Evolutionary conservation across 2,329 filamentous ascomycete species (phyloP).

Genomic region (Pseudogymnoascus sp.): DNA sequence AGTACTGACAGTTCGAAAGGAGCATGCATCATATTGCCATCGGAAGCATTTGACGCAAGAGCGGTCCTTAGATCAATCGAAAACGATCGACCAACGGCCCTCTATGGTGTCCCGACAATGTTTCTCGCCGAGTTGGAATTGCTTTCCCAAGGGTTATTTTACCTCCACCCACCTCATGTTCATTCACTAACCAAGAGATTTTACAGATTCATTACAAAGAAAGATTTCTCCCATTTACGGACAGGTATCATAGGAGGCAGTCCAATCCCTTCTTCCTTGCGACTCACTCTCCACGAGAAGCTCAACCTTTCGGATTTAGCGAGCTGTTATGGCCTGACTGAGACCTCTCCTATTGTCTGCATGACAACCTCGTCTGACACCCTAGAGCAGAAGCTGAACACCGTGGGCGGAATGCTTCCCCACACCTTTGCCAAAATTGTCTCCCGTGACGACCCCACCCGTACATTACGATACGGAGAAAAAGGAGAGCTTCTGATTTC

Average conservation of each 20-base stretch:
- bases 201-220: constrained; percentile 22
- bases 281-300: constrained; percentile 65
- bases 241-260: constrained; percentile 88
- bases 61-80: constrained; percentile 50
- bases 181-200: too few species aligned
- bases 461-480: constrained; percentile 55
- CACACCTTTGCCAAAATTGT: constrained; percentile 81
- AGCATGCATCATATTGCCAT: constrained; percentile 49
- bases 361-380: constrained; percentile 66
- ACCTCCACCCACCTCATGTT: too few species aligned
- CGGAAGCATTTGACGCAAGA: constrained; percentile 75
- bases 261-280: constrained; percentile 72
- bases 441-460: constrained; percentile 51
- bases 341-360: constrained; percentile 41
- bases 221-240: constrained; percentile 57
- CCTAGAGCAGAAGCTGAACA: constrained; percentile 55
- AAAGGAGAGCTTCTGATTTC: constrained; percentile 75
- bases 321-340: constrained; percentile 64
- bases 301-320: constrained; percentile 79
- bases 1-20: too few species aligned
- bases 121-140: constrained; percentile 78
- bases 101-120: constrained; percentile 94
- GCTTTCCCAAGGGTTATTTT: constrained; percentile 44
- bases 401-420: constrained; percentile 71
- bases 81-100: constrained; percentile 49